Percentiles rank a stretch among this genome's conserved stretches.
Conservation (phyloP, 2,329 filamentous ascomycete genomes). For the Aspergillus sp. region DNA sequence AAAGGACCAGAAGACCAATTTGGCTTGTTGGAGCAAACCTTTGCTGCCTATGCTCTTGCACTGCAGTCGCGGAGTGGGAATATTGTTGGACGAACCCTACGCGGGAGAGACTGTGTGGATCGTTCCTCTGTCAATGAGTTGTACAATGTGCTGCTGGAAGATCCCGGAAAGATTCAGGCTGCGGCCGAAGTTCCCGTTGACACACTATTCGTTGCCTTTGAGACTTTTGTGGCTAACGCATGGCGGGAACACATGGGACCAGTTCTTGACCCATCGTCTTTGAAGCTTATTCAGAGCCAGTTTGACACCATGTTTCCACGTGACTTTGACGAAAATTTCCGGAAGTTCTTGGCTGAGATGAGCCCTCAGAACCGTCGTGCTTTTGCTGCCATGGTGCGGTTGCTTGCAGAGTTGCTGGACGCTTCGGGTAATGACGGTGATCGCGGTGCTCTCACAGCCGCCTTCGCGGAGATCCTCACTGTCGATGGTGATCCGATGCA, state of each 20-base stretch:
- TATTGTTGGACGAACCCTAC: constrained; percentile 69
- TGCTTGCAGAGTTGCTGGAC: constrained; percentile 80
- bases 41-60: constrained; percentile 74
- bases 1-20: constrained; percentile 57
- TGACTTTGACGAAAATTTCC: constrained; percentile 53
- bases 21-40: constrained; percentile 72
- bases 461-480: constrained; percentile 81
- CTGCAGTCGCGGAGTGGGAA: constrained; percentile 81
- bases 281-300: constrained; percentile 63
- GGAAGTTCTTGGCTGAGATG: constrained; percentile 46
- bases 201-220: constrained; percentile 83
- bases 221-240: constrained; percentile 81
- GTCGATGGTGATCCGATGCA: constrained; percentile 68
- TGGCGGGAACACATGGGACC: constrained; percentile 87
- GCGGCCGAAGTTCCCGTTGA: constrained; percentile 72
- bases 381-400: constrained; percentile 73
- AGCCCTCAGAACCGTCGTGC: constrained; percentile 62
- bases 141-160: constrained; percentile 81
- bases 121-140: constrained; percentile 79
- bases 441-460: constrained; percentile 75
- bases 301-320: constrained; percentile 38
- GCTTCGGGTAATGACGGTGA: constrained; percentile 89
- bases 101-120: constrained; percentile 63
- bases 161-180: constrained; percentile 68
- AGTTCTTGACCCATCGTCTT: constrained; percentile 64